Evolutionary conservation across 2,329 filamentous ascomycete species (phyloP).

Genomic region (Beauveria medogensis): DNA sequence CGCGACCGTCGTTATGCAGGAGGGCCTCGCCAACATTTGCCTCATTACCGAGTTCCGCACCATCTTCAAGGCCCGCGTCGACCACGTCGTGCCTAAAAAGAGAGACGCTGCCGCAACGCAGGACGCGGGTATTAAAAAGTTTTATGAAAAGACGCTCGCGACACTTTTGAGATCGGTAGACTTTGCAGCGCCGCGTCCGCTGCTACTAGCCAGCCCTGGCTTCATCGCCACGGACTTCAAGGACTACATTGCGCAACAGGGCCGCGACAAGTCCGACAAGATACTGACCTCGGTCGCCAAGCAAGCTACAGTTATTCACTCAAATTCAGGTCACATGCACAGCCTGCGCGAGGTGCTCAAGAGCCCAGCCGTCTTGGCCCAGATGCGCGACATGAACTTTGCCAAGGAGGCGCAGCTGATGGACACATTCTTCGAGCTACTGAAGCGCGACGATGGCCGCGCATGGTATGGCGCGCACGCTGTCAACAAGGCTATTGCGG

Average conservation of each 20-base stretch:
- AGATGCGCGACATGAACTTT: constrained; percentile 82
- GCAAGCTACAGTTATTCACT: constrained; percentile 67
- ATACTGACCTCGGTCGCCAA: constrained; percentile 53
- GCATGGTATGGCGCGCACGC: constrained; percentile 86
- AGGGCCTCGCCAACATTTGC: constrained; percentile 76
- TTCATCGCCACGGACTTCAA: constrained; percentile 79
- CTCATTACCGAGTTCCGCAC: constrained; percentile 75
- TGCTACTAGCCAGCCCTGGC: constrained; percentile 82
- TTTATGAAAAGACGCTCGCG: constrained; percentile 69
- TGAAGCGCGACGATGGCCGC: constrained; percentile 77
- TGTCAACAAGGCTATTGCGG: constrained; percentile 72
- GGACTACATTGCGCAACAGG: constrained; percentile 59
- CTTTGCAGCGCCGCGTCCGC: constrained; percentile 58
- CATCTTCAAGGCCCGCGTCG: constrained; percentile 55
- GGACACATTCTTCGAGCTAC: constrained; percentile 70
- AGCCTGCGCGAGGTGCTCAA: constrained; percentile 81
- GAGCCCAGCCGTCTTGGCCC: constrained; percentile 66
- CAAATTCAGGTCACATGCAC: constrained; percentile 78
- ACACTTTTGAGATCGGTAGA: constrained; percentile 74
- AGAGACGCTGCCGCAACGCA: constrained; percentile 56
- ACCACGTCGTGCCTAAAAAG: constrained; percentile 61
- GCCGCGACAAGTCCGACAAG: constrained; percentile 55
- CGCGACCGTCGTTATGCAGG: constrained; percentile 89
- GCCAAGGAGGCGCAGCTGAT: constrained; percentile 75
- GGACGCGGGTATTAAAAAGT: constrained; percentile 60